Evolutionary conservation across 2,329 filamentous ascomycete genomes (phyloP).

Genomic region (Ascochyta pisi): DNA sequence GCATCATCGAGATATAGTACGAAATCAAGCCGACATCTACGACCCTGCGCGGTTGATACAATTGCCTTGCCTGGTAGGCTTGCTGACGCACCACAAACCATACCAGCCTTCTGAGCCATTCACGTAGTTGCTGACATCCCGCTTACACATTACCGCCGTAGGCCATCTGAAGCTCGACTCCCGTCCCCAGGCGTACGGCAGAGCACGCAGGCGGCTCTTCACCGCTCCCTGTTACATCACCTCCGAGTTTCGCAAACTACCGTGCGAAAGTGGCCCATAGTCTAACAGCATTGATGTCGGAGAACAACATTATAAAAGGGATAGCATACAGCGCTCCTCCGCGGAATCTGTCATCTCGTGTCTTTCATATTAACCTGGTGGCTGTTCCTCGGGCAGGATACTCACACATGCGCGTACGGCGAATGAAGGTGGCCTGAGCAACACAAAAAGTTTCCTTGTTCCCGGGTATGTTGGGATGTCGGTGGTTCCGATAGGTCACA

Average conservation of each 20-base stretch:
- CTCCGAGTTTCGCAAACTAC: not conserved
- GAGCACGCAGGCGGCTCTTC: not conserved
- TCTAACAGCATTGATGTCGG: not conserved
- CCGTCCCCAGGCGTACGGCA: not conserved
- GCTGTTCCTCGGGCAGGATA: not conserved
- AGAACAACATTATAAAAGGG: not conserved
- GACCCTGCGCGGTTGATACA: not conserved
- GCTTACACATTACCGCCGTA: not conserved
- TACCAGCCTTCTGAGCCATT: not conserved
- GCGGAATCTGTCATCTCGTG: not conserved
- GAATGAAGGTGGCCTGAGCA: constrained; percentile 8
- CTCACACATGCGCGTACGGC: not conserved
- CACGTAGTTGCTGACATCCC: no score
- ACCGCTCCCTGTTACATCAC: not conserved
- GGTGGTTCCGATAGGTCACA: constrained; percentile 1
- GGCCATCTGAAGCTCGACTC: not conserved
- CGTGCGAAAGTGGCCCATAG: not conserved
- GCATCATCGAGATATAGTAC: not conserved
- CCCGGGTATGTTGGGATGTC: constrained; percentile 5
- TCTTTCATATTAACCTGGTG: not conserved
- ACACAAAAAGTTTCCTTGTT: constrained; percentile 3
- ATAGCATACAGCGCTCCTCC: not conserved
- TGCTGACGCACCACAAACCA: not conserved
- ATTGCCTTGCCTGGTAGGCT: not conserved
- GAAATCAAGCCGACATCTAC: not conserved